Percentiles rank a stretch among this genome's conserved stretches.
These are phyloP conservation scores for Scytalidium lignicola DNA, from an alignment of 2,329 filamentous ascomycete genomes.

Conservation along the genomic window DNA sequence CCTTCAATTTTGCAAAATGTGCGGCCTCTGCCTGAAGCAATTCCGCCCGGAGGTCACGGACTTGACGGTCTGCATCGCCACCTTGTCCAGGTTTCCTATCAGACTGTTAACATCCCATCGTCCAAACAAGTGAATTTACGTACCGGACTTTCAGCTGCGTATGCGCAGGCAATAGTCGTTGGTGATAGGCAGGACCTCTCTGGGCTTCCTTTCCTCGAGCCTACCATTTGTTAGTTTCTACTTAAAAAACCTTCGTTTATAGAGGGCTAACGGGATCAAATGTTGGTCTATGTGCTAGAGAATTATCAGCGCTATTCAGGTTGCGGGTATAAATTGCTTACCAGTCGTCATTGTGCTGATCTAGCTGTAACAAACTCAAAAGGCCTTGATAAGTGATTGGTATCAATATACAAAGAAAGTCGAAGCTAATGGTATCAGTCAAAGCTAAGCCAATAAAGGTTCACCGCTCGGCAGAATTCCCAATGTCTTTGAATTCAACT, in stretches of 20 bases:
- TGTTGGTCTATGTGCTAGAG: slow-evolving; percentile 73
- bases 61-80: slow-evolving; percentile 63
- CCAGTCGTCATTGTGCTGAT: slow-evolving; percentile 47
- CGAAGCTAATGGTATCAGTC: neutral
- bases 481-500: slow-evolving; percentile 78
- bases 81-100: slow-evolving; percentile 79
- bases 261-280: slow-evolving; percentile 74
- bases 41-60: slow-evolving; percentile 82
- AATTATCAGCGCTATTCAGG: slow-evolving; percentile 10
- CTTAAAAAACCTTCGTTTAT: neutral
- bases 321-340: slow-evolving; percentile 17
- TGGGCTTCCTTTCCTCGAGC: slow-evolving; percentile 92
- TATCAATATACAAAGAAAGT: neutral
- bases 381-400: neutral
- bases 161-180: slow-evolving; percentile 89
- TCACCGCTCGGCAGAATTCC: slow-evolving; percentile 49
- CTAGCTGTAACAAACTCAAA: slow-evolving; percentile 1
- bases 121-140: slow-evolving; percentile 12
- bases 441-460: neutral
- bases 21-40: slow-evolving; percentile 83
- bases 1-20: slow-evolving; percentile 81
- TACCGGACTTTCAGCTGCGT: slow-evolving; percentile 86
- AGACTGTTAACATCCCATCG: slow-evolving; percentile 12
- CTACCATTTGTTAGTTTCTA: slow-evolving; percentile 38
- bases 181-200: slow-evolving; percentile 90